Evolutionary conservation across 2,329 filamentous ascomycete genomes (phyloP), one percentile per base, ranked within the genome.

Genomic region (Pseudocercospora macadamiae): DNA sequence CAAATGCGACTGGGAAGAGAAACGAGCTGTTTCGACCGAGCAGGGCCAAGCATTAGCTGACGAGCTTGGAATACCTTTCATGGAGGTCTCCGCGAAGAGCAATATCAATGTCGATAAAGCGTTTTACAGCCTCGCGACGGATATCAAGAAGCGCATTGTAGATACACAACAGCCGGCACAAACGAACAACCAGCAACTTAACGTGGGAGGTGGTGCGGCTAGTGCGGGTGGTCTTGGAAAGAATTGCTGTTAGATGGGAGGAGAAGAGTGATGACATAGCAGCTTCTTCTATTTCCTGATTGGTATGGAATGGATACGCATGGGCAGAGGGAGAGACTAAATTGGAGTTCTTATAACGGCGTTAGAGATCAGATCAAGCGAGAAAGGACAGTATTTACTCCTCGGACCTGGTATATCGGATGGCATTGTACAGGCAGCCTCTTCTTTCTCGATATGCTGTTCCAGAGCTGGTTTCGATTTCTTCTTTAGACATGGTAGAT

Each of bases 1-100:
- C 85, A 99, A 99, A 81, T 99, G 95, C 80, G 95, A 99, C 79
- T 97, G 95, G 95, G 95, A 97, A 79, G 95, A 99, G 80, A 97
- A 97, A 84, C 89, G 95, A 68, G 92, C 90, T 55, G 90, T 99
- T 39, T 92, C 91, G 51, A 96, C 90, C 60, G 93, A 97, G 76
- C 89, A 92, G 73, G 95, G 95, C 69, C 93, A 99, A 77, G 88
- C 89, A 66, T 86, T 99, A 57, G 95, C 95, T 60, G 90, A 96
- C 78, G 95, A 97, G 79, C 88, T 99, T 61, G 92, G 93, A 72
- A 96, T 99, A 66, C 93, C 95, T 18, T 99, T 99, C 83, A 89
- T 99, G 75, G 95, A 99, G 77, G 95, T 99, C 63, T 96, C 91
- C 16, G 95, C 95, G 66, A 99, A 99, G 85, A 93, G 90, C 82